Evolutionary conservation across 371 early-diverging fungal species (phyloP).

Genomic region (Rhizopus arrhizus): DNA sequence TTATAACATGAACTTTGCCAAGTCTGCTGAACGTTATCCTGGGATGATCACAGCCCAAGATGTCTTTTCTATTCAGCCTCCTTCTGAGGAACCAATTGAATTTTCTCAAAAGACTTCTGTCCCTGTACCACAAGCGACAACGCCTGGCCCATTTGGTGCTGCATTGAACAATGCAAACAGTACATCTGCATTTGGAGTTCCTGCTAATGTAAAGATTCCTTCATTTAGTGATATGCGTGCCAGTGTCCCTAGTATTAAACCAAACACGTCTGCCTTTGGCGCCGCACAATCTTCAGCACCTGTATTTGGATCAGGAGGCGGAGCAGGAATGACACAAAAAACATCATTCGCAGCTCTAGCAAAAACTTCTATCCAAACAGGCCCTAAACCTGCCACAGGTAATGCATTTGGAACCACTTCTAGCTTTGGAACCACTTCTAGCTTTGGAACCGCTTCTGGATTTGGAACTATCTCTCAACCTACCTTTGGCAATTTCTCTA

Average conservation of each 20-base stretch:
- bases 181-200: conserved; percentile 24
- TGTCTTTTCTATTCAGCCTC: conserved; percentile 4
- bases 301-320: conserved; percentile 20
- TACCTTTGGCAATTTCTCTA: conserved; percentile 23
- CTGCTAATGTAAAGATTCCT: conserved; percentile 5
- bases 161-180: not conserved
- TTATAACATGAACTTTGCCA: conserved; percentile 39
- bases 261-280: conserved; percentile 13
- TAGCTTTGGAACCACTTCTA: conserved; percentile 6
- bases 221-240: not conserved
- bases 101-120: not conserved
- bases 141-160: conserved; percentile 7
- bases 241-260: not conserved
- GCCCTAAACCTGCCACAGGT: not conserved
- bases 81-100: not conserved
- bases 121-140: conserved; percentile 7
- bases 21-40: not conserved
- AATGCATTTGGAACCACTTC: conserved; percentile 21
- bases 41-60: conserved; percentile 13
- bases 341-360: conserved; percentile 12
- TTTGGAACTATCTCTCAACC: conserved; percentile 4
- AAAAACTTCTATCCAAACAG: not conserved
- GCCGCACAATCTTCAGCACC: conserved; percentile 11
- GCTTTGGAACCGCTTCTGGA: conserved; percentile 24
- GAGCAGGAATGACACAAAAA: conserved; percentile 4